Evolutionary conservation across 2,329 filamentous ascomycete genomes (phyloP), one percentile per base, ranked within the genome.

Genomic region (Claviceps sp.): DNA sequence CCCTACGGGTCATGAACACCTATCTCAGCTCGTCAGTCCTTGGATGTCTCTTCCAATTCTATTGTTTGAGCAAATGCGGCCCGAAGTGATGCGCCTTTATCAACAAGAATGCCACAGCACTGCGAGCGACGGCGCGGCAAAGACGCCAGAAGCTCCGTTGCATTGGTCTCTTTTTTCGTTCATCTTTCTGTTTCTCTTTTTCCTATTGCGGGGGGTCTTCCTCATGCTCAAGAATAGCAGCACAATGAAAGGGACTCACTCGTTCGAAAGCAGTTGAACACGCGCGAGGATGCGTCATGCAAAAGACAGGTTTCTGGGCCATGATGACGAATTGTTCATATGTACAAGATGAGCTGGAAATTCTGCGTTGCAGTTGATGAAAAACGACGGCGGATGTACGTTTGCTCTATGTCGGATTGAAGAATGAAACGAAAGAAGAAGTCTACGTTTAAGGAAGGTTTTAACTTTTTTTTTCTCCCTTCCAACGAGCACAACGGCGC

Each of bases 211-310:
- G 26, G 26, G 26, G 9, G 8, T 30, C 26, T 30, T 30, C 2
- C 26, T 22, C 16, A 40, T 18, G 13, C 38, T 40, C 38, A 16
- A 7, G n/a, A 16, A 40, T 8, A 16, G n/a, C 14, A 16, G 38
- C 38, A 40, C 8, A 34, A 13, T 14, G 5, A 37, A 24, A 37
- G 9, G 3, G 38, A 71, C 77, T 64, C 75, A 94, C 91, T 69
- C 91, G 78, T 75, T 98, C 93, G 72, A 97, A 98, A 34, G 93
- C 93, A 48, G 93, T 97, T 53, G 90, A 96, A 74, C 90, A 96
- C 58, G 91, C 88, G 69, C 93, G 79, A 38, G 93, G 93, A 70
- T 97, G 91, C 61, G 93, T 97, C 53, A 85, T 88, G 63, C 93
- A 83, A 67, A 97, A 97, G 67, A 97, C 87, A 41, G 93, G 53